A percentile compares a stretch with the other conserved stretches of the same genome.
phyloP scores from a whole-genome alignment of 257 asterid genomes.

The Buddleja alternifolia region DNA sequence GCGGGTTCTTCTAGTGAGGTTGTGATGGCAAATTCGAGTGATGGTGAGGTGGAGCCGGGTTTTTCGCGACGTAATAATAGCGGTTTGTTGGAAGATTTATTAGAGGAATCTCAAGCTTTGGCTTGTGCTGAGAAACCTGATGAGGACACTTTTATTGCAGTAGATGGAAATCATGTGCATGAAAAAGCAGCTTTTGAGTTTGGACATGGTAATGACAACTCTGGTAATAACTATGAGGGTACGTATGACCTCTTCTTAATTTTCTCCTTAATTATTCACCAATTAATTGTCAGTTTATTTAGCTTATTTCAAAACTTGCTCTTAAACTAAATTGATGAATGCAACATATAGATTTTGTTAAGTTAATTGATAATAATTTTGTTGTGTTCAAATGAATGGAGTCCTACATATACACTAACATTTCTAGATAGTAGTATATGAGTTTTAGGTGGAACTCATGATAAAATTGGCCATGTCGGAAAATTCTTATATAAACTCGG shows the following conservation, averaged over 20 bases:
- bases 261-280: background rate
- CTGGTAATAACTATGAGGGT: slow-evolving; percentile 37
- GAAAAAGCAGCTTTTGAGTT: slow-evolving; percentile 31
- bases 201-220: slow-evolving; percentile 30
- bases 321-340: background rate
- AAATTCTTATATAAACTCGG: background rate
- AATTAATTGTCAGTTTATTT: background rate
- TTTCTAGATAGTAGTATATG: too few species aligned
- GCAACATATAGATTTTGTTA: background rate
- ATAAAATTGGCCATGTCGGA: background rate
- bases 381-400: background rate
- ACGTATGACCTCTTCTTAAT: background rate
- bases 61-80: slow-evolving; percentile 32
- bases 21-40: slow-evolving; percentile 37
- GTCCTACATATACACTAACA: too few species aligned
- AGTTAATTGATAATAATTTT: background rate
- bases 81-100: slow-evolving; percentile 62
- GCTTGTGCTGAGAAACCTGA: slow-evolving; percentile 21
- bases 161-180: slow-evolving; percentile 21
- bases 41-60: slow-evolving; percentile 31
- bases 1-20: slow-evolving; percentile 43
- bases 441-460: too few species aligned
- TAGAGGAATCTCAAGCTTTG: slow-evolving; percentile 47
- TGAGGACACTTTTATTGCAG: slow-evolving; percentile 28
- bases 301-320: background rate